Evolutionary conservation across 2,329 filamentous ascomycete species (phyloP).

Genomic region (Aureobasidium zeae): DNA sequence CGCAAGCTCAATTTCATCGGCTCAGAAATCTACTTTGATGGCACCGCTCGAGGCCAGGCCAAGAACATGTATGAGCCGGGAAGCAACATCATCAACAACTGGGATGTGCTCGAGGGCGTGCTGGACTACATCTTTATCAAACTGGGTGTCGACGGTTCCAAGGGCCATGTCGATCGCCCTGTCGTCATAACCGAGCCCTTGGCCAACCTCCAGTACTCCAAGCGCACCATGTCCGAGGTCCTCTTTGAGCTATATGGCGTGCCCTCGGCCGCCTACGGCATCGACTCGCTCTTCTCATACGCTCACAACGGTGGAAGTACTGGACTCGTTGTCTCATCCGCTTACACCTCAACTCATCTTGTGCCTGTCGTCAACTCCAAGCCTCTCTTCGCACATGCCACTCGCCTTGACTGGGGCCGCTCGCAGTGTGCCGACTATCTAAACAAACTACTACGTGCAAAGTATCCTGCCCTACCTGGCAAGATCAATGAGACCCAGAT

Average conservation of each 20-base stretch:
- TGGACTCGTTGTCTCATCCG: slow-evolving; percentile 83
- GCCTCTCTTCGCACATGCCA: slow-evolving; percentile 74
- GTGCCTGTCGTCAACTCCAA: slow-evolving; percentile 87
- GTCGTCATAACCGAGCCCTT: slow-evolving; percentile 94
- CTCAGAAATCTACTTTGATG: slow-evolving; percentile 87
- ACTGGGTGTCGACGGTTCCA: slow-evolving; percentile 68
- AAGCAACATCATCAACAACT: slow-evolving; percentile 87
- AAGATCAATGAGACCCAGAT: slow-evolving; percentile 81
- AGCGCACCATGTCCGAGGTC: slow-evolving; percentile 82
- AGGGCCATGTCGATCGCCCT: slow-evolving; percentile 70
- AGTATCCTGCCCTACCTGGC: slow-evolving; percentile 81
- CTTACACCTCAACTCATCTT: slow-evolving; percentile 86
- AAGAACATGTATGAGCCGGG: slow-evolving; percentile 85
- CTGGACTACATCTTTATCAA: slow-evolving; percentile 94
- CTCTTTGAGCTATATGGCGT: slow-evolving; percentile 92
- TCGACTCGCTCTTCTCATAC: slow-evolving; percentile 96
- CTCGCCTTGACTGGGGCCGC: slow-evolving; percentile 88
- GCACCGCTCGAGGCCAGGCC: slow-evolving; percentile 81
- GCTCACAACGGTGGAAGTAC: slow-evolving; percentile 80
- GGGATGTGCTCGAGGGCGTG: slow-evolving; percentile 94
- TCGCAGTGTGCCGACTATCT: slow-evolving; percentile 85
- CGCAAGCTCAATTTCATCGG: slow-evolving; percentile 90
- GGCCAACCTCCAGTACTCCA: slow-evolving; percentile 79
- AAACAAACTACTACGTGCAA: slow-evolving; percentile 76
- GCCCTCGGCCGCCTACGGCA: slow-evolving; percentile 83